Base-by-base conservation (phyloP, 1,284 basidiomycete species). In the Pholiota adiposa region DNA sequence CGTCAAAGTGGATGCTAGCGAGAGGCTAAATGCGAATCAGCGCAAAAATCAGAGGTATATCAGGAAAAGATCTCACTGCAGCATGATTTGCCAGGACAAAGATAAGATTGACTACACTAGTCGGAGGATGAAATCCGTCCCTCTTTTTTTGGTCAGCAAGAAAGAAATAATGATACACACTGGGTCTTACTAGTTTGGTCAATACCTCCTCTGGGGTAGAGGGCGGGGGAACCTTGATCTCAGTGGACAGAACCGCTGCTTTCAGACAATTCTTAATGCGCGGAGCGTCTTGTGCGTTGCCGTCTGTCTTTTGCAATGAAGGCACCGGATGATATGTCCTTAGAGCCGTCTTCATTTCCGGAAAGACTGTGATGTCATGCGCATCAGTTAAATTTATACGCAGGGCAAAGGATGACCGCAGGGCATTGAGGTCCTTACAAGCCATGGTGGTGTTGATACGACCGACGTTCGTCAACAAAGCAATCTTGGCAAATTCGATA, bases 391-490 rank as follows among this genome's bases (percentile, higher is more conserved):
- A 60, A 59, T 63, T 59, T 62, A 63, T 51, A 55, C 34, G 53
- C 61, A 27, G 44, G 63, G 48, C 34, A 60, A 41, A 62, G 50
- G 61, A 50, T 58, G 38, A 52, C 55, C 23, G 31, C 51, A 59
- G 40, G 50, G 34, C 36, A 55, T 49, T 36, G 54, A n/a, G 38
- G 23, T 77, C 88, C n/a, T 80, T 73, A 94, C 92, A 96, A 59
- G 94, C 94, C 83, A 96, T 90, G 31, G 95, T 96, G 23, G 94
- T 96, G 71, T 96, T 97, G 73, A 97, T 93, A 59, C 94, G 82
- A n/a, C 94, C 94, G 51, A 96, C 89, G 69, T 97, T 97, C 52
- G 94, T 92, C 48, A 97, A 80, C 27, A 97, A 79, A 43, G 92
- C 90, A 46, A 96, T 85, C 78, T 92, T 95, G 53, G 87, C 90